These are phyloP conservation scores for Ambrosia artemisiifolia DNA, from an alignment of 129 eudicot species.

Conservation along the genomic window DNA sequence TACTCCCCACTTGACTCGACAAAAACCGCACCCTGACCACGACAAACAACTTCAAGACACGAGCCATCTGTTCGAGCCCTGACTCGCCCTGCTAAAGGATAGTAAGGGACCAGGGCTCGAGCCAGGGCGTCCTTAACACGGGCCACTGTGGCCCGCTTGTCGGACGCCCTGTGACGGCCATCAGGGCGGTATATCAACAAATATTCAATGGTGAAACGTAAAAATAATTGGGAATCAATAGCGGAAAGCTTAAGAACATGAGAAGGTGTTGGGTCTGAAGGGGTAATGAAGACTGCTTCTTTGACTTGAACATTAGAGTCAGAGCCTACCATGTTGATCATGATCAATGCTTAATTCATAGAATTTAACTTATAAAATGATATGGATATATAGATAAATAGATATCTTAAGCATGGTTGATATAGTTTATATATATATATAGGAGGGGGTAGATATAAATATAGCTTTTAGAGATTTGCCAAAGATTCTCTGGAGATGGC, in stretches of 20 bases:
- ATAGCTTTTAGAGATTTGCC: constrained; percentile 53
- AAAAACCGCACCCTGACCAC: constrained; percentile 66
- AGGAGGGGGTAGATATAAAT: constrained; percentile 25
- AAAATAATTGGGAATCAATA: constrained; percentile 68
- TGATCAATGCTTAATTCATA: constrained; percentile 29
- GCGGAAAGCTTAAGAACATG: constrained; percentile 59
- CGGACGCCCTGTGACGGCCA: background rate
- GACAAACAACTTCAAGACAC: constrained; percentile 64
- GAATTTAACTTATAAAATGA: background rate
- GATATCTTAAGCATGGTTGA: background rate
- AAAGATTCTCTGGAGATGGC: constrained; percentile 55
- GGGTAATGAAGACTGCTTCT: constrained; percentile 54
- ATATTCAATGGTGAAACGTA: constrained; percentile 72
- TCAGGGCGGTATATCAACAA: constrained; percentile 44
- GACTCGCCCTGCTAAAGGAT: constrained; percentile 76
- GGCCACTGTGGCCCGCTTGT: constrained; percentile 18
- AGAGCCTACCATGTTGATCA: constrained; percentile 24
- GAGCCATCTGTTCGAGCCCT: constrained; percentile 42
- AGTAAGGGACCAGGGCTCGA: constrained; percentile 61
- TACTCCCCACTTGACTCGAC: constrained; percentile 46
- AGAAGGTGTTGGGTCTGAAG: constrained; percentile 63
- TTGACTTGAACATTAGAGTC: constrained; percentile 43
- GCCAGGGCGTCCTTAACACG: constrained; percentile 54
- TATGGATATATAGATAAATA: constrained; percentile 11
- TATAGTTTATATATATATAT: constrained; percentile 7